Evolutionary conservation across 495 filamentous ascomycete species (phyloP), one percentile per base, ranked within the genome.

Genomic region (Lindgomyces ingoldianus): DNA sequence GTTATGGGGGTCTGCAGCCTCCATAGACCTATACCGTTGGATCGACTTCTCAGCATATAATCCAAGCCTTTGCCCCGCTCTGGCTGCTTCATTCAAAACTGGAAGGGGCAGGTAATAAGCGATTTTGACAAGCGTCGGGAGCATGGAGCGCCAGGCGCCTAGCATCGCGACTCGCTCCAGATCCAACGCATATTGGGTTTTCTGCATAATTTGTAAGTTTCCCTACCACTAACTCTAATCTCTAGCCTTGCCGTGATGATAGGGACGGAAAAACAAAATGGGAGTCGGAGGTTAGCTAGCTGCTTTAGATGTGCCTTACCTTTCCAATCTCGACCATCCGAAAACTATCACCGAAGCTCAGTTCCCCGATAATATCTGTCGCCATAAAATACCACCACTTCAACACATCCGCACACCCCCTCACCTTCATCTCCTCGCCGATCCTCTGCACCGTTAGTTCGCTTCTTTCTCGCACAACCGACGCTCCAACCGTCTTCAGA

Each of bases 291-390:
- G 33, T 39, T 39, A 6, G 33, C n/a, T n/a, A n/a, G n/a, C 47
- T 47, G 8, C 18, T 11, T 21, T 47, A 6, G 44, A 47, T 10
- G 44, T 9, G 6, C 24, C 48, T 33, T 19, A 81, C 78, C 73
- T 79, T 68, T 9, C 80, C 83, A 3, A 60, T 67, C 52, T 86
- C 82, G 1, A 86, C 73, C 76, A 81, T 82, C 2, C 71, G 71
- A 60, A 87, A 86, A 0, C 79, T 81, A 26, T 84, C 81, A 0
- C 85, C 84, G 70, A 87, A 88, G 16, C 75, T 80, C 18, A 87
- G 70, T 19, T 84, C 76, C 1, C 78, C 78, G 42, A 85, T 81
- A 3, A 85, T 74, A 56, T 87, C 85, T 0, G 80, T 80, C 11
- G 81, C 74, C 80, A 87, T 79, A 50, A 84, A 83, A 22, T 80